Evolutionary conservation across 1,284 basidiomycete species (phyloP), one percentile per base, ranked within the genome.

Genomic region (Ustilago nuda): DNA sequence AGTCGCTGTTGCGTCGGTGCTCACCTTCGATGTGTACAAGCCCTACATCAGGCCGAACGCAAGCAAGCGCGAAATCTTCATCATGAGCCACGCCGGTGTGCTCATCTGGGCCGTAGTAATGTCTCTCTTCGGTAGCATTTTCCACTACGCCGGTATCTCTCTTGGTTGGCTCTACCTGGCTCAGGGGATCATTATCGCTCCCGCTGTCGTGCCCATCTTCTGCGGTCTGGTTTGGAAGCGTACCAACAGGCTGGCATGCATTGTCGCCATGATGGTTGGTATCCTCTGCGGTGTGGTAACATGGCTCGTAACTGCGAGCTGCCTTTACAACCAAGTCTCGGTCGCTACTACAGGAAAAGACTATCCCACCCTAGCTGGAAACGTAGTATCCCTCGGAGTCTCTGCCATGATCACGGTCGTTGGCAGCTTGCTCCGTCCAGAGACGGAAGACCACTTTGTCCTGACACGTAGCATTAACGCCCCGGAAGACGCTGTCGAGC

Each of bases 201-300:
- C 92, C 3, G 94, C 90, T 2, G 94, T 95, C 39, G 91, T 92
- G 5, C 94, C 94, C 2, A 93, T 95, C 77, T 94, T 94, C 1
- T 87, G 92, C 17, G 92, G 91, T 72, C 90, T 83, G n/a, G 64
- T 66, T 12, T 84, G 81, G 81, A 66, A 65, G 30, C 75, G 73
- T 41, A 83, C 82, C 23, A 84, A 83, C 72, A 68, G 62, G 48
- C 54, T 57, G 8, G 79, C 78, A 2, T 84, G 86, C 81, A 89
- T 94, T 50, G 87, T 86, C 8, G 95, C 92, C 6, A 88, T 93
- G 8, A 76, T 94, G 37, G 82, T 87, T 23, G 95, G 94, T 0
- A 91, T 95, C 81, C 86, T 85, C 27, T 89, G 89, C 7, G 95
- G 92, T 45, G 82, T 97, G 55, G 88, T 91, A 39, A 90, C 92